Percentiles rank a stretch among this genome's conserved stretches.
phyloP scores from a whole-genome alignment of 208 protist species.

The Trypanosomatidae sp. region DNA sequence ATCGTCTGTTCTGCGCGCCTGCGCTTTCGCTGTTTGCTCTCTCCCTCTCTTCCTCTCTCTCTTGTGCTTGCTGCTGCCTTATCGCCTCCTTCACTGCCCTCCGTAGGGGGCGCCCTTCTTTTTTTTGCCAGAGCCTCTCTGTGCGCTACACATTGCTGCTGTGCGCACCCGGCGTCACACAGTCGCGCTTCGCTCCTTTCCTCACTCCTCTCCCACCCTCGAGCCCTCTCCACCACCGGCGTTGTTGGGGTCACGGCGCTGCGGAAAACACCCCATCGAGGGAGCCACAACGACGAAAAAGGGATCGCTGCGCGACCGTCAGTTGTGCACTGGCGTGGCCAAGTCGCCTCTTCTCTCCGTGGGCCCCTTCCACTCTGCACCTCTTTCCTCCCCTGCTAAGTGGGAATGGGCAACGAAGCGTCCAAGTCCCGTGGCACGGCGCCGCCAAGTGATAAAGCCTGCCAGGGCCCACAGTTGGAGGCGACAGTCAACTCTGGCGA shows the following conservation, averaged over 20 bases:
- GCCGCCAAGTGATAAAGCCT: not conserved
- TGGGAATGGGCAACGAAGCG: slow-evolving; percentile 10
- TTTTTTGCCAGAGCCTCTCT: no score
- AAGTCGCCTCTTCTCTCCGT: not conserved
- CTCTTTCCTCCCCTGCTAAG: not conserved
- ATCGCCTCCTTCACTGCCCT: no score
- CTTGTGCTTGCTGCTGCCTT: no score
- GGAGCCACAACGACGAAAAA: not conserved
- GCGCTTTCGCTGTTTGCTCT: not conserved
- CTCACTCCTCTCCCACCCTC: not conserved
- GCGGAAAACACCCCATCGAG: not conserved
- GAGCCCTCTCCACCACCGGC: not conserved
- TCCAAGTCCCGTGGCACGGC: slow-evolving; percentile 11
- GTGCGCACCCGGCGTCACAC: not conserved
- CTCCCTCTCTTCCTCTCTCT: not conserved
- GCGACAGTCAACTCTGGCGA: not conserved
- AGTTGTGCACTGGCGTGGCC: not conserved
- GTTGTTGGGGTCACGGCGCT: not conserved
- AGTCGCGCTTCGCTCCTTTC: not conserved
- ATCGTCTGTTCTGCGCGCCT: no score
- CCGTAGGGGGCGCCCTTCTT: no score
- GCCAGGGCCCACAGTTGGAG: not conserved
- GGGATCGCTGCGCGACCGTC: not conserved
- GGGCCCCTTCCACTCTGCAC: not conserved
- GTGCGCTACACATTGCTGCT: not conserved